Evolutionary conservation across 129 eudicot species (phyloP).

Genomic region (Lonicera japonica): DNA sequence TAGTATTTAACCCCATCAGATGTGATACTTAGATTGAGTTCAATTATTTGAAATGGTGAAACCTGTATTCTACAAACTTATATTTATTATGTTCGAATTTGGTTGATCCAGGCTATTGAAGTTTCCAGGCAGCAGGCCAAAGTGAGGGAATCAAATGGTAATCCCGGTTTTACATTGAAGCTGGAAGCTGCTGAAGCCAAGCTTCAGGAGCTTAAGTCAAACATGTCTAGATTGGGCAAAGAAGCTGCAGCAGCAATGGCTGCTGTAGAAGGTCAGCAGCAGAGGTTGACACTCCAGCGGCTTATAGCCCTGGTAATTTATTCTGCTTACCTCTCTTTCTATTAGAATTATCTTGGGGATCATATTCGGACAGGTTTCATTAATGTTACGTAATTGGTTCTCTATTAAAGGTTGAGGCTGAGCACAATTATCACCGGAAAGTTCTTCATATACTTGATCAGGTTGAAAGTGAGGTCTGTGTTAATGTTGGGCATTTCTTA

Average conservation of each 20-base stretch:
- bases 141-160: slow-evolving; percentile 57
- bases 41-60: no score
- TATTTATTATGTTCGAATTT: neutral
- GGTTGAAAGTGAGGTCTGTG: slow-evolving; percentile 73
- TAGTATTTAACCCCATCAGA: no score
- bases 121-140: slow-evolving; percentile 79
- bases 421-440: slow-evolving; percentile 67
- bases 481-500: neutral
- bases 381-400: slow-evolving; percentile 2
- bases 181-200: slow-evolving; percentile 79
- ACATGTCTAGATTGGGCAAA: slow-evolving; percentile 68
- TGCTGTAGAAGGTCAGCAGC: slow-evolving; percentile 94
- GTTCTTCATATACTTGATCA: slow-evolving; percentile 71
- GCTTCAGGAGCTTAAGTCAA: slow-evolving; percentile 72
- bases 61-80: slow-evolving; percentile 1
- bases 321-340: slow-evolving; percentile 6
- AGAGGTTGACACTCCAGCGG: slow-evolving; percentile 80
- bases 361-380: slow-evolving; percentile 2
- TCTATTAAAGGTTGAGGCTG: slow-evolving; percentile 75
- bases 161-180: slow-evolving; percentile 48
- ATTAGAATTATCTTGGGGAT: neutral
- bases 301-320: slow-evolving; percentile 67
- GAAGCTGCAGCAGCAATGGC: slow-evolving; percentile 91
- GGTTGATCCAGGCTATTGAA: slow-evolving; percentile 65
- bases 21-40: no score